These are phyloP conservation scores for Rhodofomes roseus DNA, from an alignment of 1,284 basidiomycete species.

Conservation along the genomic window DNA sequence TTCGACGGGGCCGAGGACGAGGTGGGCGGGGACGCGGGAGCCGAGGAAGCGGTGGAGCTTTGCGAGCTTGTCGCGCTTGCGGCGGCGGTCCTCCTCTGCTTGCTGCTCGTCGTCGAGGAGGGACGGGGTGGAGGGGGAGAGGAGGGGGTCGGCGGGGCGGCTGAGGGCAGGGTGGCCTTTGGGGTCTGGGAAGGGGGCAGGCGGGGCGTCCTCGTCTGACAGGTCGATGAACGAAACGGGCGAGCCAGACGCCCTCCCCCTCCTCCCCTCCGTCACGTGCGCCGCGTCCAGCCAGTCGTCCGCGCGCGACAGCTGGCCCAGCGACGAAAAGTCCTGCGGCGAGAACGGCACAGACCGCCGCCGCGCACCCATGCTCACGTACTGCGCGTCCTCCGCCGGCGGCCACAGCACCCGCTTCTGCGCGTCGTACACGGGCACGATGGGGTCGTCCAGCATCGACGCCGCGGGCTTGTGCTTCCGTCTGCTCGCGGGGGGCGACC, in stretches of 20 bases:
- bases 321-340: slow-evolving; percentile 32
- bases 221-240: slow-evolving; percentile 64
- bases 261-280: slow-evolving; percentile 23
- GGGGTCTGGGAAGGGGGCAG: slow-evolving; percentile 27
- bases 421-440: slow-evolving; percentile 13
- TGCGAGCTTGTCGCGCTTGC: slow-evolving; percentile 69
- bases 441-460: slow-evolving; percentile 36
- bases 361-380: slow-evolving; percentile 32
- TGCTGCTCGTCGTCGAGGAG: slow-evolving; percentile 46
- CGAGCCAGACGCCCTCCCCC: slow-evolving; percentile 19
- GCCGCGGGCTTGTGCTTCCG: slow-evolving; percentile 33
- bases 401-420: slow-evolving; percentile 24
- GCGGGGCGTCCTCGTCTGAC: slow-evolving; percentile 52
- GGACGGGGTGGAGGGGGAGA: slow-evolving; percentile 36
- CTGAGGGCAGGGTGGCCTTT: slow-evolving; percentile 18
- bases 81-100: slow-evolving; percentile 56
- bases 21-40: slow-evolving; percentile 65
- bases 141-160: slow-evolving; percentile 9
- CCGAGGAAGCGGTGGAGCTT: slow-evolving; percentile 80
- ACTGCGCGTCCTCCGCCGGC: slow-evolving; percentile 31
- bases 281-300: slow-evolving; percentile 1
- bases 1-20: slow-evolving; percentile 53
- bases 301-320: slow-evolving; percentile 4
- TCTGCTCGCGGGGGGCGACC: slow-evolving; percentile 13
- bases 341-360: slow-evolving; percentile 51